Base-by-base conservation (phyloP, 352 stramenopile genomes). In the Phytophthora boehmeriae region DNA sequence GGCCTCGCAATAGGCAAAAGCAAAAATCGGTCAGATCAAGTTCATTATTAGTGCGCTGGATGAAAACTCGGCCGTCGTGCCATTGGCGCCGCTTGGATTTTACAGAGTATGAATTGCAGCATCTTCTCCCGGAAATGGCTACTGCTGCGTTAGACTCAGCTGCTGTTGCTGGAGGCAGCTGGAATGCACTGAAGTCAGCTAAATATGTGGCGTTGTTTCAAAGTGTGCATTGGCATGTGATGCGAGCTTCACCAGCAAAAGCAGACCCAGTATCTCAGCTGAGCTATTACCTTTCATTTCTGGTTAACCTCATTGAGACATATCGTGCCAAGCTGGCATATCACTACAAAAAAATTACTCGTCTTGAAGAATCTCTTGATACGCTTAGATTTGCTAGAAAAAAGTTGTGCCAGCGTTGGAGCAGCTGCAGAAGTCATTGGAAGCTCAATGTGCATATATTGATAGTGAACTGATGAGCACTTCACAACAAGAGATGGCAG, bases 231-330 rank as follows among this genome's bases (percentile, higher is more conserved):
- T 27, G 14, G 6, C 14, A 48, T 1, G 23, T 68, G 58, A 59
- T 65, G 46, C 20, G 14, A 5, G 8, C 20, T 13, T 43, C 28
- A 30, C 22, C 20, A 8, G 19, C n/a, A 17, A 2, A 13, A 16
- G 27, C 19, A 10, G 49, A 55, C n/a, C 41, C 59, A 50, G 4
- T 17, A 5, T 59, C 58, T 28, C 58, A 72, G 19, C 22, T 74
- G 10, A 32, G 65, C 20, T 71, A 65, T 32, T 65, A 66, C 5
- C 16, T 74, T 8, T 73, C 68, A 4, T 76, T 76, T 8, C 53
- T 71, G 35, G 16, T 52, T 0, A 73, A 76, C 30, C 16, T 63
- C 5, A 35, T 43, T 0, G 32, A 54, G n/a, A 38, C 27, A 20
- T 72, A 61, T 50, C 34, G 10, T 4, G 10, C 19, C 2, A 59